These are phyloP conservation scores for Arthrinium puccinioides DNA, from an alignment of 2,329 filamentous ascomycete species.

Conservation along the genomic window DNA sequence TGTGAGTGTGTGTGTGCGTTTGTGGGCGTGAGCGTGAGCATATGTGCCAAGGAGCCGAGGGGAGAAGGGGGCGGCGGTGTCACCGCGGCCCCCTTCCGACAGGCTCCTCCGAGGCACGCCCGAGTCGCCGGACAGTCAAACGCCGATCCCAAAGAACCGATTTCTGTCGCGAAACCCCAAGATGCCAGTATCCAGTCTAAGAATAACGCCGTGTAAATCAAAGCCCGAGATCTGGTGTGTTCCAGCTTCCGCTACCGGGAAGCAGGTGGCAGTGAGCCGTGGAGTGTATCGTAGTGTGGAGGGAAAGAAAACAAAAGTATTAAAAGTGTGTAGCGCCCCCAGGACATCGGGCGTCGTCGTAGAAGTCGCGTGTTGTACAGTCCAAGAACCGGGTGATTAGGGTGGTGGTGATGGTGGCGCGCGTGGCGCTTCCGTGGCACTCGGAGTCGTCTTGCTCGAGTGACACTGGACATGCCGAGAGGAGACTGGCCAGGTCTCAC, in stretches of 20 bases:
- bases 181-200: constrained; percentile 1
- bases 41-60: too few species aligned
- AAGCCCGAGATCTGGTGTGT: constrained; percentile 9
- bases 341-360: constrained; percentile 10
- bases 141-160: too few species aligned
- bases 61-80: too few species aligned
- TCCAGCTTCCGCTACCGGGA: constrained; percentile 11
- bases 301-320: too few species aligned
- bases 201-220: constrained; percentile 1
- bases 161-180: background rate
- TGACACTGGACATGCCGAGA: background rate
- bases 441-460: too few species aligned
- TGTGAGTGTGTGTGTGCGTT: background rate
- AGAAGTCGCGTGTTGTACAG: constrained; percentile 25
- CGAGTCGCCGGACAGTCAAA: too few species aligned
- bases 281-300: constrained; percentile 8
- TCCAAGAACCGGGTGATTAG: constrained; percentile 16
- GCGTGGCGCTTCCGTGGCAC: too few species aligned
- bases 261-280: constrained; percentile 14
- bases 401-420: constrained; percentile 4
- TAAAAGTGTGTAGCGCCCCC: constrained; percentile 22
- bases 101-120: too few species aligned
- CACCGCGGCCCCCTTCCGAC: too few species aligned
- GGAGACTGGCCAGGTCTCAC: constrained; percentile 1
- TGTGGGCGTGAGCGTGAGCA: too few species aligned